Evolutionary conservation across 768 basidiomycete species (phyloP).

Genomic region (Tremella fuciformis): DNA sequence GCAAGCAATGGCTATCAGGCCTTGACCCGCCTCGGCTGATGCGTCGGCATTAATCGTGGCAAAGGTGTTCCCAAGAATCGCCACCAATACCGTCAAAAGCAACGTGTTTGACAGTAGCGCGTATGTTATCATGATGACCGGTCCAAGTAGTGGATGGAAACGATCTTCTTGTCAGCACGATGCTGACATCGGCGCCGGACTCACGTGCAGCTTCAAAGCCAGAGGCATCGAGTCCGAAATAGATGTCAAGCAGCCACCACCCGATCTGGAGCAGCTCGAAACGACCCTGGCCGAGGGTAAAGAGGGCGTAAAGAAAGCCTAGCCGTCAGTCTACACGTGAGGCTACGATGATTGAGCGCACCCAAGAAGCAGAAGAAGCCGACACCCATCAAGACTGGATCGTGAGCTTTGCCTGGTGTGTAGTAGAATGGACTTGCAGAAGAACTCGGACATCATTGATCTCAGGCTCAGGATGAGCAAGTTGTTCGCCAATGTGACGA

Average conservation of each 20-base stretch:
- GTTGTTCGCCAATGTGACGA: constrained; percentile 74
- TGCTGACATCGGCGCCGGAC: constrained; percentile 44
- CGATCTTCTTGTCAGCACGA: constrained; percentile 55
- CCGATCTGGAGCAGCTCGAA: constrained; percentile 61
- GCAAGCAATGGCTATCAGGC: not conserved
- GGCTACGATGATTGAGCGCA: constrained; percentile 4
- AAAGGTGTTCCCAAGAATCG: constrained; percentile 90
- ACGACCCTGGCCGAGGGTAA: constrained; percentile 68
- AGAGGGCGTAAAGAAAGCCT: constrained; percentile 84
- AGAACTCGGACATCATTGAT: constrained; percentile 89
- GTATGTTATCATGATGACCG: constrained; percentile 70
- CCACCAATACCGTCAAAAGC: constrained; percentile 64
- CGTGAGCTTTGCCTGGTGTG: constrained; percentile 4
- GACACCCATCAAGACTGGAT: constrained; percentile 48
- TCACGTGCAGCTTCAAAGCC: constrained; percentile 79
- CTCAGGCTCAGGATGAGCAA: constrained; percentile 59
- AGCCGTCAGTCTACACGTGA: not conserved
- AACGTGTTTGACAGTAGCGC: constrained; percentile 90
- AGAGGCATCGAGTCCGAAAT: constrained; percentile 89
- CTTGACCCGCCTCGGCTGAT: constrained; percentile 67
- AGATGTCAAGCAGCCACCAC: constrained; percentile 87
- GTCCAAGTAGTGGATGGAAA: constrained; percentile 86
- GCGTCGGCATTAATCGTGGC: constrained; percentile 90
- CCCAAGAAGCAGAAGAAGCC: constrained; percentile 63
- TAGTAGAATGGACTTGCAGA: constrained; percentile 31